A percentile compares a stretch with the other conserved stretches of the same genome.
These are phyloP conservation scores for Dictyophora rubrovolvata DNA, from an alignment of 768 basidiomycete genomes.

Conservation along the genomic window DNA sequence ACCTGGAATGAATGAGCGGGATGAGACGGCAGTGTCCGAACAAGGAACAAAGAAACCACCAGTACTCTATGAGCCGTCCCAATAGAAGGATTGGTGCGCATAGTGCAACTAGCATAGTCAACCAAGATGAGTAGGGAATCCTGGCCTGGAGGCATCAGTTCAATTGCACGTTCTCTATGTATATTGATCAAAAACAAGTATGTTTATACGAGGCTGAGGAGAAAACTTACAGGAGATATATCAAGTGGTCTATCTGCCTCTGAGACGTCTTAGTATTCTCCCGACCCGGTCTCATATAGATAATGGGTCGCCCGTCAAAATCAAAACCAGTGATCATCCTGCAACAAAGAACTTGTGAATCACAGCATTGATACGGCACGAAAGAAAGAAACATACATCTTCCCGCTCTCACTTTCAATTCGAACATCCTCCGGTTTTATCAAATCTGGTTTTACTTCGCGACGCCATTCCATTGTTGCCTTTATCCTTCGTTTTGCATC, in stretches of 20 bases:
- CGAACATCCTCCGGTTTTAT: slow-evolving; percentile 74
- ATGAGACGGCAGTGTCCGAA: neutral
- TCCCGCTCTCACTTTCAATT: slow-evolving; percentile 75
- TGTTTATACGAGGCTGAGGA: neutral
- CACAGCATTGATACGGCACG: neutral
- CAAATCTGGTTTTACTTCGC: slow-evolving; percentile 77
- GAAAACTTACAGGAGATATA: slow-evolving; percentile 68
- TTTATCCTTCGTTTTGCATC: slow-evolving; percentile 74
- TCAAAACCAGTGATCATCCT: slow-evolving; percentile 83
- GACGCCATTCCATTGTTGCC: slow-evolving; percentile 72
- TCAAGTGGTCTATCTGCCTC: slow-evolving; percentile 74
- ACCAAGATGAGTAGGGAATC: slow-evolving; percentile 77
- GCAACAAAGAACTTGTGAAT: neutral
- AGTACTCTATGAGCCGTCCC: slow-evolving; percentile 64
- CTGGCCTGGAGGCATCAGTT: slow-evolving; percentile 77
- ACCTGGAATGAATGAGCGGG: slow-evolving; percentile 30
- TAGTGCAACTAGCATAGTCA: slow-evolving; percentile 75
- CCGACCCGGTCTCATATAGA: slow-evolving; percentile 81
- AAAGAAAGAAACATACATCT: slow-evolving; percentile 49
- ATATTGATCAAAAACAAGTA: neutral
- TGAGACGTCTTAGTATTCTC: slow-evolving; percentile 75
- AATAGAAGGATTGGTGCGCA: slow-evolving; percentile 77
- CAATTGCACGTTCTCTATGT: slow-evolving; percentile 75
- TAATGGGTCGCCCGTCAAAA: slow-evolving; percentile 72
- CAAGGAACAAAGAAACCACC: neutral